Conservation (phyloP, 768 basidiomycete species). For the Boletus subparvulus region DNA sequence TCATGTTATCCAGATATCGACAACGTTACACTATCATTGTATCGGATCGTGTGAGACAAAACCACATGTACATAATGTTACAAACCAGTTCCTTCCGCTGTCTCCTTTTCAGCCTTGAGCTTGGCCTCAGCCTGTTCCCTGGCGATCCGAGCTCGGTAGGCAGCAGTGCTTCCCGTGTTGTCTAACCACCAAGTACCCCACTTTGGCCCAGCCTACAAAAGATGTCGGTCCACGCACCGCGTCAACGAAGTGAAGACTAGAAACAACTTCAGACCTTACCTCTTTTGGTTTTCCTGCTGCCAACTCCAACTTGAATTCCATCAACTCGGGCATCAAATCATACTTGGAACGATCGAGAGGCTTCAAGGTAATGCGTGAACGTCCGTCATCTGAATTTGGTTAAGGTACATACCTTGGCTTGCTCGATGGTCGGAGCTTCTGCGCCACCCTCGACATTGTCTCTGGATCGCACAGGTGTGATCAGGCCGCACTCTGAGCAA, state of each 20-base stretch:
- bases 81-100: neutral
- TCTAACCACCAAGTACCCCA: constrained; percentile 17
- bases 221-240: too few species aligned
- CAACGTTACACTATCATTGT: neutral
- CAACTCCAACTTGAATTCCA: constrained; percentile 3
- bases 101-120: neutral
- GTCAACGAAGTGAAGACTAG: neutral
- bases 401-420: constrained; percentile 2
- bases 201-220: neutral
- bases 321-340: constrained; percentile 6
- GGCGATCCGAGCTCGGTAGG: constrained; percentile 10
- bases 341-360: constrained; percentile 16
- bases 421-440: constrained; percentile 10
- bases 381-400: neutral
- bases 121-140: constrained; percentile 10
- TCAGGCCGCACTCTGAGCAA: constrained; percentile 18
- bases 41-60: neutral
- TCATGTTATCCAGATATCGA: neutral
- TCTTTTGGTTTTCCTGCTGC: neutral
- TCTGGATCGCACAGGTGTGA: constrained; percentile 12
- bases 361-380: neutral
- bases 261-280: neutral
- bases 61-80: neutral
- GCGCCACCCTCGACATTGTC: constrained; percentile 15
- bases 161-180: constrained; percentile 14